phyloP scores from a whole-genome alignment of 2,329 filamentous ascomycete species.

The Colletotrichum sp. region DNA sequence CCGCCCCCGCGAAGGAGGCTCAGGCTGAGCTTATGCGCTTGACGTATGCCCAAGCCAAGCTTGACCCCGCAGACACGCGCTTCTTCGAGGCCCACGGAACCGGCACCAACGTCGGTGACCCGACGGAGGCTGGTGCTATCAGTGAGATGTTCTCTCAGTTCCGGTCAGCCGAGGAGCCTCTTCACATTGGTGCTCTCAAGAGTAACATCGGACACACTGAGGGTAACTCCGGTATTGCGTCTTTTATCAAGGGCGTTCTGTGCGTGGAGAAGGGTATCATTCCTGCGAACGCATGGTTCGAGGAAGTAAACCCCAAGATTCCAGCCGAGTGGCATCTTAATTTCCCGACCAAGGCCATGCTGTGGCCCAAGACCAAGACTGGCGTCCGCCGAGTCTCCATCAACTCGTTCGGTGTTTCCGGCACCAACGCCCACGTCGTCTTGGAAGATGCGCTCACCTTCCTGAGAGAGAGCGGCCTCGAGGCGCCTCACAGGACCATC shows the following conservation, averaged over 20 bases:
- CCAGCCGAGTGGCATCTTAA: constrained; percentile 26
- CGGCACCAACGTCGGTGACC: background rate
- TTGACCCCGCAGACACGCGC: constrained; percentile 30
- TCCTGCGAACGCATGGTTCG: constrained; percentile 19
- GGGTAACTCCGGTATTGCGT: background rate
- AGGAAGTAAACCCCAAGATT: constrained; percentile 32
- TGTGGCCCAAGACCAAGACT: constrained; percentile 25
- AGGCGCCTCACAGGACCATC: background rate
- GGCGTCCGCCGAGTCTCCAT: constrained; percentile 55
- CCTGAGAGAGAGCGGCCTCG: background rate
- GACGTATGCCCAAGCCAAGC: constrained; percentile 34
- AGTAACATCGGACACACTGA: background rate
- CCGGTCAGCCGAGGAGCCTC: background rate
- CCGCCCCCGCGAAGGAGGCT: constrained; percentile 27
- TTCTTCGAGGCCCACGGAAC: constrained; percentile 39
- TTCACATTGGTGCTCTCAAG: background rate
- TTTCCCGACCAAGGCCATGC: constrained; percentile 31
- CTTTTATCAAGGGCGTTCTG: background rate
- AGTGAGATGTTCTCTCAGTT: background rate
- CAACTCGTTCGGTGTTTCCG: constrained; percentile 33
- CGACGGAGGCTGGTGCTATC: background rate
- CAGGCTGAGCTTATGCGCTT: constrained; percentile 40
- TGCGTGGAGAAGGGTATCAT: background rate
- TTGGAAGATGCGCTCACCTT: background rate
- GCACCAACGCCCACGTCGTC: background rate